Base-by-base conservation (phyloP, 1,284 basidiomycete species). In the Veloporphyrellus conicus region DNA sequence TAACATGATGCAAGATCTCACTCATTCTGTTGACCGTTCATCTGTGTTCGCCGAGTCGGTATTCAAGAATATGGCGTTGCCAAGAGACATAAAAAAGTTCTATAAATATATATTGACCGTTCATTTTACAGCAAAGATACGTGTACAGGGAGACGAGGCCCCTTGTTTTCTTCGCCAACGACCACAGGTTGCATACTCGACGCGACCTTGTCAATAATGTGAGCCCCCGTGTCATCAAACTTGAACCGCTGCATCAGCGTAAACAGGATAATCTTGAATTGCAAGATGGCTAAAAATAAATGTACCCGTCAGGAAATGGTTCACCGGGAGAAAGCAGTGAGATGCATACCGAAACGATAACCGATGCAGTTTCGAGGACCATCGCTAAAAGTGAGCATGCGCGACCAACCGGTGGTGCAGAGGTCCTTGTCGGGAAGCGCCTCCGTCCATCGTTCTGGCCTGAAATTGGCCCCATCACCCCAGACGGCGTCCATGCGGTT, bases 151-250 rank as follows among this genome's bases (percentile, higher is more conserved):
- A 51, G 49, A 27, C 38, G 41, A 14, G 48, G 48, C 3, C 48
- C 49, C 9, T 12, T 45, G n/a, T 40, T 3, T 27, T 51, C 49
- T n/a, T 51, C 49, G 19, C 49, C 48, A 9, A 45, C 41, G 22
- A 52, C 42, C n/a, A 50, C 16, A 10, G 42, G 49, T 35, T 50
- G 49, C 49, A 52, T 41, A 16, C 49, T 50, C 18, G 49, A 50
- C 4, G 43, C 49, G 8, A 33, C 15, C 16, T 47, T 52, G 27
- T 25, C 16, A 8, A 40, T 11, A 10, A 50, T 51, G 11, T 10
- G 4, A 6, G 25, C 50, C 1, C 37, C 29, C 3, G 19, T 12
- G 3, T 53, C 49, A 19, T 41, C 50, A 15, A 47, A 51, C 16
- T 33, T 27, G 34, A 51, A 51, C 11, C 16, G 37, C 29, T 33